phyloP scores from a whole-genome alignment of 1,284 basidiomycete species.

The Fomes fomentarius region DNA sequence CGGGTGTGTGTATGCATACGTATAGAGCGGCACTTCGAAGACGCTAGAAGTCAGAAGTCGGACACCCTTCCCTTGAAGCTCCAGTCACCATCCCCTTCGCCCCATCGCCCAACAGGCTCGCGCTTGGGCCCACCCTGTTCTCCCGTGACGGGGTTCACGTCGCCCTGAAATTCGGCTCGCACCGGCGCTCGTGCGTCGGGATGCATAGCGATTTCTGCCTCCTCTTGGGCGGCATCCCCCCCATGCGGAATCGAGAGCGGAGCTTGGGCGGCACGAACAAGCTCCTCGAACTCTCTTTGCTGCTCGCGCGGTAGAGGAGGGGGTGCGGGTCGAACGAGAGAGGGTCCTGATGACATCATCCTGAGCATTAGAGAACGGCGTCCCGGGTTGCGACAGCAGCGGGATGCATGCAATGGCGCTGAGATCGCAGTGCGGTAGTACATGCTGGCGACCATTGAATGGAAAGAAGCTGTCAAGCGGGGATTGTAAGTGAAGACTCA shows the following conservation, averaged over 20 bases:
- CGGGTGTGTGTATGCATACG: no score
- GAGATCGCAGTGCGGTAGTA: not conserved
- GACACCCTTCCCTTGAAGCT: conserved; percentile 83
- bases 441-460: conserved; percentile 1
- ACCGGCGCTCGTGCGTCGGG: conserved; percentile 69
- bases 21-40: no score
- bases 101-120: conserved; percentile 71
- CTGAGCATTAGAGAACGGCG: conserved; percentile 8
- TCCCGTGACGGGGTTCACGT: conserved; percentile 74
- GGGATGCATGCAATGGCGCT: not conserved
- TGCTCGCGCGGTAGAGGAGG: conserved; percentile 70
- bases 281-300: conserved; percentile 78
- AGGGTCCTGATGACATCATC: conserved; percentile 35
- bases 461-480: not conserved
- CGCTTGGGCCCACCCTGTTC: conserved; percentile 78
- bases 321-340: conserved; percentile 61
- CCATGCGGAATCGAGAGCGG: conserved; percentile 37
- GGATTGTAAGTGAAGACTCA: not conserved
- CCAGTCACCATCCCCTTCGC: conserved; percentile 71
- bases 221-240: conserved; percentile 30
- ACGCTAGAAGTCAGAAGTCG: no score
- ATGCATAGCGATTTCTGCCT: conserved; percentile 53
- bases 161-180: conserved; percentile 69
- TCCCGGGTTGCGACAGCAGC: not conserved
- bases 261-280: conserved; percentile 61